Evolutionary conservation across 2,329 filamentous ascomycete species (phyloP), one percentile per base, ranked within the genome.

Genomic region (Neurospora crassa): DNA sequence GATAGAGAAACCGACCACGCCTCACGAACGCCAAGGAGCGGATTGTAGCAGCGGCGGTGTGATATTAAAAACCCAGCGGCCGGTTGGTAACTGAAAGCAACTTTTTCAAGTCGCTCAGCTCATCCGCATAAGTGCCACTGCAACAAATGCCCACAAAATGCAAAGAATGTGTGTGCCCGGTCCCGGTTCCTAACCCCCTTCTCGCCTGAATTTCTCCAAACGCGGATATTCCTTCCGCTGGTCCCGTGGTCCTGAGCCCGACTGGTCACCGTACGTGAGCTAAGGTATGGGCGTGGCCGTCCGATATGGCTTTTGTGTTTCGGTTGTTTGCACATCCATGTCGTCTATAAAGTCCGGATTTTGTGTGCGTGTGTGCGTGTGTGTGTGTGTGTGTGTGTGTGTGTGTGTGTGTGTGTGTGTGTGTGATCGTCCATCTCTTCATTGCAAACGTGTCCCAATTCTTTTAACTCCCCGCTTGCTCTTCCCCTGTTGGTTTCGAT

Each of bases 401-500:
- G 7, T 63, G 53, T 37, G 53, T 63, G 53, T 14, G 53, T 63
- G 29, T 63, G 29, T 63, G 53, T 63, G 7, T 37, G 34, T 37
- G 29, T 63, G 7, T 63, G 53, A 63, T 63, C 53, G 53, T 63
- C 53, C 43, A 53, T 43, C 42, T 47, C 68, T 69, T 69, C 68
- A 67, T 53, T 45, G 68, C 40, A 37, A 43, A 69, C 69, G 43
- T 70, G 69, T 18, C 40, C 70, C 53, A 41, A 67, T 70, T 72
- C 40, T 63, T 40, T 63, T 68, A 70, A 41, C 47, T 70, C 68
- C 59, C 47, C 68, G 29, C 69, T 40, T 45, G 43, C 67, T 34
- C 34, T 16, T 68, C 71, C 41, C 20, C 53, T 63, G 14, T 63
- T 63, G 53, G 63, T 53, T 34, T 72, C 72, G 74, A 68, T 20